These are phyloP conservation scores for Jackrogersella minutella DNA, from an alignment of 495 filamentous ascomycete genomes.

Conservation along the genomic window DNA sequence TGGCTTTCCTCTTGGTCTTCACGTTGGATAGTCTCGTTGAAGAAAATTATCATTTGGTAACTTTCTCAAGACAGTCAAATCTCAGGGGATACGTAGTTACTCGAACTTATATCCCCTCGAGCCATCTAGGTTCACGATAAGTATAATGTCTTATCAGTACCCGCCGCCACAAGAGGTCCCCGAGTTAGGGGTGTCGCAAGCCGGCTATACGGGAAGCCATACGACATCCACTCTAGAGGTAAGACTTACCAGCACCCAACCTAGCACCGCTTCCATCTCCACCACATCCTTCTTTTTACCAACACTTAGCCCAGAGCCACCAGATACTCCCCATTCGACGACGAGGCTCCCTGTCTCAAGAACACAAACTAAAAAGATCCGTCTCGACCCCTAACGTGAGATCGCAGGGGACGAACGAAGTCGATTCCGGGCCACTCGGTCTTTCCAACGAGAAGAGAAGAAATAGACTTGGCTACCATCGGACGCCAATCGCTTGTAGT, in stretches of 20 bases:
- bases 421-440: constrained; percentile 49
- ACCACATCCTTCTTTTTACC: constrained; percentile 30
- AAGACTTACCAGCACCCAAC: constrained; percentile 40
- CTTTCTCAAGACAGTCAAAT: constrained; percentile 44
- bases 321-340: constrained; percentile 41
- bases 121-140: constrained; percentile 52
- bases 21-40: constrained; percentile 40
- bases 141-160: constrained; percentile 64
- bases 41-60: constrained; percentile 47
- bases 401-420: constrained; percentile 50
- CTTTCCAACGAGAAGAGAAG: constrained; percentile 81
- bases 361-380: constrained; percentile 65
- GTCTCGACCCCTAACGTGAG: constrained; percentile 74
- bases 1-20: constrained; percentile 23
- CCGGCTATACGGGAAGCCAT: constrained; percentile 53
- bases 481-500: constrained; percentile 98
- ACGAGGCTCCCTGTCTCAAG: constrained; percentile 48
- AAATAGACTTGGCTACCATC: constrained; percentile 97
- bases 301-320: constrained; percentile 49
- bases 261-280: constrained; percentile 36
- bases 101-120: constrained; percentile 46
- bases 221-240: constrained; percentile 51
- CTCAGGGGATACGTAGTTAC: constrained; percentile 43
- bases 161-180: constrained; percentile 54
- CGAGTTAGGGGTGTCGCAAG: constrained; percentile 54